Conservation (phyloP, 805 yeast genomes). For the Sporopachydermia lactativora region DNA sequence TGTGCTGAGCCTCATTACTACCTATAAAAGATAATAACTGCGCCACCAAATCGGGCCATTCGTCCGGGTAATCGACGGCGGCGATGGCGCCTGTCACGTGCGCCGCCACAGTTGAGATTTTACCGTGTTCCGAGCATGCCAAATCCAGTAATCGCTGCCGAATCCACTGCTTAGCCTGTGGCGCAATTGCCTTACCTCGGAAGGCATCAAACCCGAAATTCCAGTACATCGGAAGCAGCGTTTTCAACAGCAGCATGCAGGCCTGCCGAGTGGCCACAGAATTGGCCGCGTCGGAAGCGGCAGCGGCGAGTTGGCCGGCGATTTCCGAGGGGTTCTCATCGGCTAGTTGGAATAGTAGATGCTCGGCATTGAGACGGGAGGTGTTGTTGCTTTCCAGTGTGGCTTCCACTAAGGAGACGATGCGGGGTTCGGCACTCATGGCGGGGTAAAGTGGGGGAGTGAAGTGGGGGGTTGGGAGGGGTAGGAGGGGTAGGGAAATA, state of each 20-base stretch:
- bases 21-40: constrained; percentile 24
- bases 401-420: too few relatives aligned
- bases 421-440: too few relatives aligned
- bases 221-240: constrained; percentile 66
- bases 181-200: constrained; percentile 47
- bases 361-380: constrained; percentile 38
- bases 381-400: constrained; percentile 35
- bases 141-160: constrained; percentile 38
- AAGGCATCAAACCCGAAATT: constrained; percentile 69
- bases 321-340: constrained; percentile 34
- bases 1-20: constrained; percentile 7
- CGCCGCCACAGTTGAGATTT: constrained; percentile 51
- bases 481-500: too few relatives aligned
- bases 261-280: constrained; percentile 39
- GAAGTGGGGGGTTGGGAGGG: too few relatives aligned
- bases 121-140: constrained; percentile 34
- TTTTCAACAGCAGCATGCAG: constrained; percentile 49
- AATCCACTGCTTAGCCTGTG: constrained; percentile 34
- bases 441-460: too few relatives aligned
- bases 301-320: constrained; percentile 26
- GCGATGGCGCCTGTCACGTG: constrained; percentile 76
- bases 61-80: constrained; percentile 86
- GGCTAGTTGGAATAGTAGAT: constrained; percentile 28
- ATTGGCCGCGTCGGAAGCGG: constrained; percentile 21
- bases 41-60: constrained; percentile 68